phyloP scores from a whole-genome alignment of 305 asterid genomes.

The Fraxinus platypoda region DNA sequence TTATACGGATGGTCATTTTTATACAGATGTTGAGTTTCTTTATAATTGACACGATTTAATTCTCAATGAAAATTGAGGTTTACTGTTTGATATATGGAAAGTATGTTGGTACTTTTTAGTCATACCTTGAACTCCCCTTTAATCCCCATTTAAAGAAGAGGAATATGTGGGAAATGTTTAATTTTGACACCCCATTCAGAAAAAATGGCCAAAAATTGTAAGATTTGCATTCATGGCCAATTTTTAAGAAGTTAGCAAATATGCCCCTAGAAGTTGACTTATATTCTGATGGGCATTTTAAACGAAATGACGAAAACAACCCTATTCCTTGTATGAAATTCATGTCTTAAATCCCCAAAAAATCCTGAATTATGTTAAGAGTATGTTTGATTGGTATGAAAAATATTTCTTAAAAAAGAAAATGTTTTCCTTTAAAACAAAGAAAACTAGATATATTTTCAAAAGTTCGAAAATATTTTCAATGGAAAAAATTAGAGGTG shows the following conservation, averaged over 20 bases:
- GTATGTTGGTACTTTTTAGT: too few relatives aligned
- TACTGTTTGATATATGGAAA: background rate
- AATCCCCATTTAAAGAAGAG: too few relatives aligned
- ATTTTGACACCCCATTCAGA: background rate
- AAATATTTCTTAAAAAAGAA: too few relatives aligned
- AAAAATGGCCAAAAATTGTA: background rate
- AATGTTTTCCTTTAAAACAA: too few relatives aligned
- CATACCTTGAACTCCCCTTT: too few relatives aligned
- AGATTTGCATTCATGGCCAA: background rate
- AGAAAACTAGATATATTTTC: too few relatives aligned
- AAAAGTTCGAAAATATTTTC: too few relatives aligned
- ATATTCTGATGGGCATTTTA: background rate
- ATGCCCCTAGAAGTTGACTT: background rate
- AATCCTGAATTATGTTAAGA: too few relatives aligned
- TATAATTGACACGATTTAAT: background rate
- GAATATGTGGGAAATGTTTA: background rate
- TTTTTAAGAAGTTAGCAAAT: background rate
- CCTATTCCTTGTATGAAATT: background rate
- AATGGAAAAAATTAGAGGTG: too few relatives aligned
- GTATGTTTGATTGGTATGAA: too few relatives aligned
- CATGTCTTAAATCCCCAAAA: background rate
- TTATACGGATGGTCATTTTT: background rate
- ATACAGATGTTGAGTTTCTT: background rate
- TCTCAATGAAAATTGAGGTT: background rate
- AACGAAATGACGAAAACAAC: background rate